Evolutionary conservation across 331 rosid species (phyloP).

Genomic region (Ulmus americana): DNA sequence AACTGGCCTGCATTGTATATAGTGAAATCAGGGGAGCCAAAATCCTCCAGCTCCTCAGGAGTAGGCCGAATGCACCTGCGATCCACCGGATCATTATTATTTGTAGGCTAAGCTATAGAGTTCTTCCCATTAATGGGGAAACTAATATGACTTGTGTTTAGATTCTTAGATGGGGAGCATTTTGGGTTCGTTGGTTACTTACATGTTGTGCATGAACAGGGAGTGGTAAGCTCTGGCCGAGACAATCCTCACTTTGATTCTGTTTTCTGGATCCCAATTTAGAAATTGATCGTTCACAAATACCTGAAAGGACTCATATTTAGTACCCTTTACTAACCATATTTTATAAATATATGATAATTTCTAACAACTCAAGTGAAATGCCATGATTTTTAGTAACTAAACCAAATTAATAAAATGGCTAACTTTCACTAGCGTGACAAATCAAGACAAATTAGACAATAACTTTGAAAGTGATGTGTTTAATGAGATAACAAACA

Average conservation of each 20-base stretch:
- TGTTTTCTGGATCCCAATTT: constrained; percentile 86
- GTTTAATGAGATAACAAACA: too few species aligned
- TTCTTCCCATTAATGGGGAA: background rate
- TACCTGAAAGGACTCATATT: constrained; percentile 35
- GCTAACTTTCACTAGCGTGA: too few species aligned
- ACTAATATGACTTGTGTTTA: background rate
- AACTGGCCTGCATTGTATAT: constrained; percentile 92
- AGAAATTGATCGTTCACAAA: constrained; percentile 83
- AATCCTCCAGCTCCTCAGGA: constrained; percentile 77
- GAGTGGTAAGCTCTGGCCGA: constrained; percentile 98
- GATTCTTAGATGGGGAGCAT: background rate
- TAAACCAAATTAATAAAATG: too few species aligned
- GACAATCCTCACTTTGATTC: constrained; percentile 84
- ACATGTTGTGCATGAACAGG: constrained; percentile 98
- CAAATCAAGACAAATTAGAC: too few species aligned
- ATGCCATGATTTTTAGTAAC: too few species aligned
- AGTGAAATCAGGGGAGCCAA: constrained; percentile 93
- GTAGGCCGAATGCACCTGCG: constrained; percentile 93
- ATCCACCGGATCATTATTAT: constrained; percentile 51
- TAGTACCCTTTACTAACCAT: too few species aligned
- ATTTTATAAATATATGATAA: too few species aligned
- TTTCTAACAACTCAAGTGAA: too few species aligned
- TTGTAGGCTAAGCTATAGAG: background rate
- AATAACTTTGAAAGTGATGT: too few species aligned
- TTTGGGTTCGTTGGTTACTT: constrained; percentile 32